phyloP scores from a whole-genome alignment of 2,329 filamentous ascomycete species.

The Dothistroma septosporum region DNA sequence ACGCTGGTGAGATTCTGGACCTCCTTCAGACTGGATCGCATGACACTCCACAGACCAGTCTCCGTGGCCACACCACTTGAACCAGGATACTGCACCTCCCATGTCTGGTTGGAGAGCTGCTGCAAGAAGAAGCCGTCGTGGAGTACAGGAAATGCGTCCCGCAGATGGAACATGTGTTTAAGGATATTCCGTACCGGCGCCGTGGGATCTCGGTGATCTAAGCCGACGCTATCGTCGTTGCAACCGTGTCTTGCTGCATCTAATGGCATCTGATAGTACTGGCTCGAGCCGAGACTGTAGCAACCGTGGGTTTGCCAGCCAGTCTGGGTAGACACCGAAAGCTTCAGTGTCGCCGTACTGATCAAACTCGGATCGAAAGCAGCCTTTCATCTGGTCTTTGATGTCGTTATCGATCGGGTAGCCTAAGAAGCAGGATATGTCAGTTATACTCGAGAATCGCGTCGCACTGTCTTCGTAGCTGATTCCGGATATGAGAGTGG shows the following conservation, averaged over 20 bases:
- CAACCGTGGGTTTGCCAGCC: slow-evolving; percentile 62
- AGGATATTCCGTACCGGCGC: slow-evolving; percentile 57
- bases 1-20: slow-evolving; percentile 49
- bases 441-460: not conserved
- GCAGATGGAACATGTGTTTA: slow-evolving; percentile 57
- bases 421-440: slow-evolving; percentile 32
- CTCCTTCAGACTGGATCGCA: slow-evolving; percentile 42
- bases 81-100: slow-evolving; percentile 46
- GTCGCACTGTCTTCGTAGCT: not conserved
- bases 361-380: slow-evolving; percentile 59
- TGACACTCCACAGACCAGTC: slow-evolving; percentile 56
- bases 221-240: slow-evolving; percentile 51
- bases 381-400: slow-evolving; percentile 46
- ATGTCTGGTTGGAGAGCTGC: slow-evolving; percentile 54
- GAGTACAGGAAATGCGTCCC: slow-evolving; percentile 52
- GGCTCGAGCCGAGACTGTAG: slow-evolving; percentile 51
- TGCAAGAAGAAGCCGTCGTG: slow-evolving; percentile 56
- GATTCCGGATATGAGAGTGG: not conserved
- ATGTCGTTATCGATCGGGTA: slow-evolving; percentile 46
- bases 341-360: slow-evolving; percentile 59
- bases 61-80: slow-evolving; percentile 50
- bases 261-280: slow-evolving; percentile 56
- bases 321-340: slow-evolving; percentile 59
- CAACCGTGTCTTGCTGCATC: slow-evolving; percentile 52
- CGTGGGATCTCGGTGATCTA: slow-evolving; percentile 59